Evolutionary conservation across 306 rosid genomes (phyloP), one percentile per base, ranked within the genome.

Genomic region (Adenanthera pavonina): DNA sequence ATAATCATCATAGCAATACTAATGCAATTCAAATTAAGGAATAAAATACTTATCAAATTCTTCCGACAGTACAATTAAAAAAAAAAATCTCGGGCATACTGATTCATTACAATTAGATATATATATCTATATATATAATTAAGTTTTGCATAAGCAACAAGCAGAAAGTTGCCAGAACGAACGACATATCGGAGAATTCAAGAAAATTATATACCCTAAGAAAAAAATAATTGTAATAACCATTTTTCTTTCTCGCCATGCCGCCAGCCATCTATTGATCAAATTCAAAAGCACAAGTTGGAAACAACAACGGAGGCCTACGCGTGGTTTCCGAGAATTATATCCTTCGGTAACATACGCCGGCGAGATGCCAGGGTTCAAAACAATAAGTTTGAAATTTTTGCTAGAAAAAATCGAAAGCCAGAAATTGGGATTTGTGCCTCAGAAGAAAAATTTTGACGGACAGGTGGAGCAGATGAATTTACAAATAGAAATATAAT

Each of bases 321-420:
- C 99, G 98, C 99, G 84, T 98, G 93, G 72, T 96, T 98, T 40
- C 99, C 99, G 76, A 93, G 97, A 91, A 96, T 96, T 44, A 96
- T 93, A 92, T 93, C 98, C 90, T 96, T 96, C 44, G 93, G 85
- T 19, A 96, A 90, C 98, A 96, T 93, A 86, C 99, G 99, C 73
- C 98, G 88, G 46, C 99, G 98, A 72, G 99, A 92, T 54, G 99
- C 97, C 99, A 93, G 93, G 59, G 92, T 84, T 85, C 71, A 43
- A 62, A 80, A 67, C n/a, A 35, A 64, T 48, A 16, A 69, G n/a
- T 12, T 12, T 36, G 54, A 69, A 70, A 33, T 69, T 52, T 10
- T 14, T 73, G 19, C 64, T 61, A 35, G 11, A 25, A 73, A 82
- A 44, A 61, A 5, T 60, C 48, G 79, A 59, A 74, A 30, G 43